Conservation (phyloP, 768 basidiomycete genomes). For the Cystobasidium onofrii region DNA sequence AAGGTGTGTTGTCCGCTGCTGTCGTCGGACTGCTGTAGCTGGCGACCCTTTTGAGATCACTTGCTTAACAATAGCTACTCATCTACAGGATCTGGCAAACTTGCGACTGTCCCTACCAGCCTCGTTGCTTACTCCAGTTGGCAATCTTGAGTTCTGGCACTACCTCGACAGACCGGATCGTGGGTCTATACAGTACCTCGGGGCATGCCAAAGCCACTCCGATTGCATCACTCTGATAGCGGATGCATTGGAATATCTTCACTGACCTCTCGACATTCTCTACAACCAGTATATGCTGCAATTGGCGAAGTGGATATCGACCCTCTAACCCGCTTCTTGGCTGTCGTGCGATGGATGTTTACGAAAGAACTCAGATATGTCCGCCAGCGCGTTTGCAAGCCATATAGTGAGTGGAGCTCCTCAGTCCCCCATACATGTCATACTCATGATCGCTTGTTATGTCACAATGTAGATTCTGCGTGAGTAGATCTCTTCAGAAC, state of each 20-base stretch:
- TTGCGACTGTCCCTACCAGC: constrained; percentile 38
- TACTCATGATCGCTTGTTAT: constrained; percentile 34
- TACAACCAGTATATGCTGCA: constrained; percentile 34
- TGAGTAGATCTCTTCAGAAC: not conserved
- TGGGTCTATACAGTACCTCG: not conserved
- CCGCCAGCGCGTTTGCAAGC: constrained; percentile 78
- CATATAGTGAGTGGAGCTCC: constrained; percentile 44
- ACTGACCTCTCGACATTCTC: not conserved
- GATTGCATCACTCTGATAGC: not conserved
- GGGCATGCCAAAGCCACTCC: not conserved
- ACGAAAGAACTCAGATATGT: constrained; percentile 7
- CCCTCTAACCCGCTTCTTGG: constrained; percentile 79
- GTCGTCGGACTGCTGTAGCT: not conserved
- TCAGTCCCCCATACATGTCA: constrained; percentile 41
- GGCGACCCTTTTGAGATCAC: not conserved
- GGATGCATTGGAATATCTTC: not conserved
- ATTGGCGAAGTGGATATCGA: constrained; percentile 37
- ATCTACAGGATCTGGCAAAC: constrained; percentile 33
- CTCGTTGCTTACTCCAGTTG: constrained; percentile 35
- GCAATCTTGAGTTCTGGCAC: constrained; percentile 39
- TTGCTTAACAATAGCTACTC: not conserved
- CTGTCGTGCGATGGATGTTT: constrained; percentile 56
- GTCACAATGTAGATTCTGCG: constrained; percentile 1
- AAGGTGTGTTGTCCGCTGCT: constrained; percentile 30
- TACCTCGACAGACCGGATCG: constrained; percentile 40